These are phyloP conservation scores for Rhododendron griersonianum DNA, from an alignment of 148 eudicot species.

Conservation along the genomic window DNA sequence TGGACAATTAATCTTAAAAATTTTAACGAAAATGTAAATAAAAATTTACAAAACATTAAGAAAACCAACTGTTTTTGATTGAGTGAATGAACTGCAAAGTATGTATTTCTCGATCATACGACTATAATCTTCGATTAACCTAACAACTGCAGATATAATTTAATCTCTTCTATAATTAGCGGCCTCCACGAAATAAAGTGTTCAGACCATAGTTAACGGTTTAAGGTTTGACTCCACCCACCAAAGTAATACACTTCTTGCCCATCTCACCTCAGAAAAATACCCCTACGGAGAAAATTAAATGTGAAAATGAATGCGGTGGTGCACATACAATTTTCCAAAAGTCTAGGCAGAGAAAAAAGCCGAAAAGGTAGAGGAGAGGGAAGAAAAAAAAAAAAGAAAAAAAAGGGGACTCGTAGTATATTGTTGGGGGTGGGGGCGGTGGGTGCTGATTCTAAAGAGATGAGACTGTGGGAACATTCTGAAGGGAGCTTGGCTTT, in stretches of 20 bases:
- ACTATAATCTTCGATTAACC: no score
- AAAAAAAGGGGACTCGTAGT: neutral
- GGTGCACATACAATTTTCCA: neutral
- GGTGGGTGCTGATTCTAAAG: slow-evolving; percentile 33
- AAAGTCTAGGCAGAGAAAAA: neutral
- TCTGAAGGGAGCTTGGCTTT: slow-evolving; percentile 43
- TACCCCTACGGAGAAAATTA: neutral
- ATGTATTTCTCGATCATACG: no score
- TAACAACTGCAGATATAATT: no score
- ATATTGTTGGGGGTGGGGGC: slow-evolving; percentile 21
- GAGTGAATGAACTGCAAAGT: neutral
- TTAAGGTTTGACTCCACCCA: no score
- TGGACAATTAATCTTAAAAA: no score
- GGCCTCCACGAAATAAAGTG: neutral
- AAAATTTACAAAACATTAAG: no score
- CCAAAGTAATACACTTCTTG: no score
- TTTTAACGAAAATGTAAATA: no score
- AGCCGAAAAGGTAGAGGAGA: neutral
- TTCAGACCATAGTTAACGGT: neutral
- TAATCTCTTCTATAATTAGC: neutral
- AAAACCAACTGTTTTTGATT: no score
- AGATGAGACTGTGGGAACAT: slow-evolving; percentile 27
- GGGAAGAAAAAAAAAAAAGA: neutral
- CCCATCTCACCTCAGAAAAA: neutral
- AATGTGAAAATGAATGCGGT: neutral